Evolutionary conservation across 2,329 filamentous ascomycete species (phyloP).

Genomic region (Zalaria sp.): DNA sequence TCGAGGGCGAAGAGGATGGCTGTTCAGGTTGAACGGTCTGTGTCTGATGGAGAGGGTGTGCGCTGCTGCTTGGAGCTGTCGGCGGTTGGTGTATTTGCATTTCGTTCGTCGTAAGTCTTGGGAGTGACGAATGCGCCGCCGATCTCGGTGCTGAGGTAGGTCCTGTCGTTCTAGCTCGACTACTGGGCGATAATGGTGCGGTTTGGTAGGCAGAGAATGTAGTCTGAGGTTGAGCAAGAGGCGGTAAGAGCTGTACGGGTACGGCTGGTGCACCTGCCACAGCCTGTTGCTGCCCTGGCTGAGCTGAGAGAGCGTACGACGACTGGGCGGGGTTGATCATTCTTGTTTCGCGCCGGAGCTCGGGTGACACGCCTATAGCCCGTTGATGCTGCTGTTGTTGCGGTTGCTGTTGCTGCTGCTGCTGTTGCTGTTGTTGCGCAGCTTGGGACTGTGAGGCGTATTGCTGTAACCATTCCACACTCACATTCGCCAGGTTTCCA

Average conservation of each 20-base stretch:
- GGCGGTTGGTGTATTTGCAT: slow-evolving; percentile 35
- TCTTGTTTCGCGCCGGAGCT: slow-evolving; percentile 26
- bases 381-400: slow-evolving; percentile 14
- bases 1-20: slow-evolving; percentile 53
- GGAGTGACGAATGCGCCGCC: slow-evolving; percentile 31
- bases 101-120: slow-evolving; percentile 38
- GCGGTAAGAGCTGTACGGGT: slow-evolving; percentile 14
- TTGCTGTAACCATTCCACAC: slow-evolving; percentile 36
- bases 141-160: slow-evolving; percentile 29
- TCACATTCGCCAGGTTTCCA: slow-evolving; percentile 31
- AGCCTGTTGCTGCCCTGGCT: slow-evolving; percentile 7
- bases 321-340: slow-evolving; percentile 23
- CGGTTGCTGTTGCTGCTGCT: slow-evolving; percentile 23
- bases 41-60: slow-evolving; percentile 28
- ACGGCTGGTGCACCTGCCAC: background rate
- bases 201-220: slow-evolving; percentile 25
- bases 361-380: slow-evolving; percentile 20
- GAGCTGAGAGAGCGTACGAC: slow-evolving; percentile 11
- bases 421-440: slow-evolving; percentile 27
- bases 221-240: slow-evolving; percentile 16
- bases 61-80: slow-evolving; percentile 17
- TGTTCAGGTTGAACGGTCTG: slow-evolving; percentile 46
- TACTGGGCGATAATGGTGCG: slow-evolving; percentile 7
- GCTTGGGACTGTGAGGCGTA: slow-evolving; percentile 32
- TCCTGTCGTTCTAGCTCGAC: slow-evolving; percentile 4